A percentile compares a stretch with the other conserved stretches of the same genome.
These are phyloP conservation scores for Xylariaceae sp. DNA, from an alignment of 2,329 filamentous ascomycete species.

Conservation along the genomic window DNA sequence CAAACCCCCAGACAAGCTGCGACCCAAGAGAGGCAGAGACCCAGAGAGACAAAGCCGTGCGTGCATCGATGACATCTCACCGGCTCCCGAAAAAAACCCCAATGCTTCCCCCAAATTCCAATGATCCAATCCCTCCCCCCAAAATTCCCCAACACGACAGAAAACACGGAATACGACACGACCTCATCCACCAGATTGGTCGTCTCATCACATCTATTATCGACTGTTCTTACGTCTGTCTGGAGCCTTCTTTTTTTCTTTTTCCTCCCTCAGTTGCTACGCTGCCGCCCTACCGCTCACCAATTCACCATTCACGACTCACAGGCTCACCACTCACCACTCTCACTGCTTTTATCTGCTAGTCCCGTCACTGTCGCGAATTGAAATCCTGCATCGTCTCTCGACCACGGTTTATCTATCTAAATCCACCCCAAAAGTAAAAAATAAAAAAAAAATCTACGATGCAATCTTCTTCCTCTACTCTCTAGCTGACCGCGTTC, in stretches of 20 bases:
- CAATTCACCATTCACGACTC: too few species aligned
- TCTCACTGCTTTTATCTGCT: too few species aligned
- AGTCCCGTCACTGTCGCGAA: background rate
- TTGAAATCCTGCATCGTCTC: background rate
- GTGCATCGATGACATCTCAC: constrained; percentile 23
- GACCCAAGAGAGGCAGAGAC: too few species aligned
- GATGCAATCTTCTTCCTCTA: background rate
- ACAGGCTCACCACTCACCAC: too few species aligned
- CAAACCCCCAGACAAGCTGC: background rate
- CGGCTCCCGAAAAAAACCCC: constrained; percentile 1
- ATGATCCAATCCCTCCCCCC: too few species aligned
- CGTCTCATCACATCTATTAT: background rate
- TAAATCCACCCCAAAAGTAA: background rate
- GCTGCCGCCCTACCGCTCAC: background rate
- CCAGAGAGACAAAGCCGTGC: background rate
- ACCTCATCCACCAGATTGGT: constrained; percentile 3
- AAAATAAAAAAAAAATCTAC: background rate
- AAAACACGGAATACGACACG: background rate
- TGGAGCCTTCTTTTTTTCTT: background rate
- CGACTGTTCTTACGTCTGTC: background rate
- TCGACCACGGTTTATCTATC: background rate
- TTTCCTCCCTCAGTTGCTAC: constrained; percentile 2
- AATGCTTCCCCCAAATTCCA: too few species aligned
- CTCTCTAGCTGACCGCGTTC: constrained; percentile 4
- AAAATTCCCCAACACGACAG: constrained; percentile 1